Base-by-base conservation (phyloP, 2,329 filamentous ascomycete species). In the Penicillium sp. region DNA sequence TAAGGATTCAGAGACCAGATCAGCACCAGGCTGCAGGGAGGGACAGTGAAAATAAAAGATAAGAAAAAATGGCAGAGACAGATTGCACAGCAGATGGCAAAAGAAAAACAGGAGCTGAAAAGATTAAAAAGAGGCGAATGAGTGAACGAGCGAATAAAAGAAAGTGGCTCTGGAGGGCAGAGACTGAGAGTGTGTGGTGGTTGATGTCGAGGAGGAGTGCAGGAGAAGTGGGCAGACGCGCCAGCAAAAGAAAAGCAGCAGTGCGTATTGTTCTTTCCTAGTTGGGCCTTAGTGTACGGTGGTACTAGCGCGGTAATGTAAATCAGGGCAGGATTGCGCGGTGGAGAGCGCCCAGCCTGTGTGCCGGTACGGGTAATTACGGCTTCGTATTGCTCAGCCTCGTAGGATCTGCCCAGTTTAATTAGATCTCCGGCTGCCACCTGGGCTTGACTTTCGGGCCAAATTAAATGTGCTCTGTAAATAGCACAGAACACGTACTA, bases 41-140 rank as follows among this genome's bases (percentile, higher is more conserved):
- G 16, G 35, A 47, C n/a, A 57, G 43, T n/a, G n/a, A n/a, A 61
- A 57, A 61, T 53, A 60, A 60, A 59, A 58, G 57, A 55, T 61
- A 55, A 51, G 56, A 54, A 45, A 47, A 46, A 43, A 30, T n/a
- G 52, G 50, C 24, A 43, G 24, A 38, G 46, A 5, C 14, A 26
- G 53, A 23, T 46, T 33, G 51, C 18, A 42, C 40, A 55, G 30
- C 43, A 49, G 45, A 58, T 35, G 30, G 38, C 45, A n/a, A 33
- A 54, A 40, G 26, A 52, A 51, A 40, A 24, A 33, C 33, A 51
- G 23, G 12, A 24, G 23, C 24, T 8, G 8, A 40, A 51, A 42
- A 14, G 49, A 52, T n/a, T 28, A 14, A 23, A 52, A 24, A 2
- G 18, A 40, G 23, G 8, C 16, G 49, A 52, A 33, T 18, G 18